A percentile compares a stretch with the other conserved stretches of the same genome.
phyloP scores from a whole-genome alignment of 257 asterid genomes.

The Petunia axillaris region DNA sequence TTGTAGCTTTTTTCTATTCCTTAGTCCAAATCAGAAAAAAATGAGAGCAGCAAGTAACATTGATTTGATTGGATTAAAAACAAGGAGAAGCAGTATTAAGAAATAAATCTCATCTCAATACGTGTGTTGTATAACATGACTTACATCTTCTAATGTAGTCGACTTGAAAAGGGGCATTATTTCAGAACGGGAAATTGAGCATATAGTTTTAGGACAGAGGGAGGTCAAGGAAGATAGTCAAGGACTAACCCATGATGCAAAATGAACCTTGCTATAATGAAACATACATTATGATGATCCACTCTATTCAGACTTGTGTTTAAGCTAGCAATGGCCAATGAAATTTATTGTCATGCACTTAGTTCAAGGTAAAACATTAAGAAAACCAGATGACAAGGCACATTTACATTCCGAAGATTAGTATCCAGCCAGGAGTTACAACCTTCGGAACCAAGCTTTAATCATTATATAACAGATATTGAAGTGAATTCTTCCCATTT shows the following conservation, averaged over 20 bases:
- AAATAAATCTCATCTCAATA: background rate
- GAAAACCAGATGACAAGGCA: background rate
- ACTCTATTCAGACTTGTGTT: background rate
- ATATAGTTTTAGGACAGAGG: background rate
- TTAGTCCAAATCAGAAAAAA: background rate
- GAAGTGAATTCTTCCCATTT: background rate
- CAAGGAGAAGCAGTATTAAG: background rate
- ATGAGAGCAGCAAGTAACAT: background rate
- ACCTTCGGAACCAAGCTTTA: background rate
- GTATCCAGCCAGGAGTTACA: background rate
- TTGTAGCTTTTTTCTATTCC: too few relatives aligned
- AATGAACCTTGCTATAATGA: background rate
- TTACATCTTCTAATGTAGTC: background rate
- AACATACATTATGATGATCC: background rate
- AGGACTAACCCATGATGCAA: background rate
- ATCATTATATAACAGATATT: background rate
- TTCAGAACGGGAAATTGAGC: background rate
- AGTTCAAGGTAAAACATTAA: background rate
- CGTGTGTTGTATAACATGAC: conserved; percentile 4
- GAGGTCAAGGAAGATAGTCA: background rate
- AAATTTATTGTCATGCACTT: background rate
- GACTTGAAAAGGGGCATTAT: background rate
- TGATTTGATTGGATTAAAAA: conserved; percentile 6
- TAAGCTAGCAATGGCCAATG: background rate
- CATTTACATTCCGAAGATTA: background rate